phyloP scores from a whole-genome alignment of 306 rosid genomes.

The Castanospermum australe region DNA sequence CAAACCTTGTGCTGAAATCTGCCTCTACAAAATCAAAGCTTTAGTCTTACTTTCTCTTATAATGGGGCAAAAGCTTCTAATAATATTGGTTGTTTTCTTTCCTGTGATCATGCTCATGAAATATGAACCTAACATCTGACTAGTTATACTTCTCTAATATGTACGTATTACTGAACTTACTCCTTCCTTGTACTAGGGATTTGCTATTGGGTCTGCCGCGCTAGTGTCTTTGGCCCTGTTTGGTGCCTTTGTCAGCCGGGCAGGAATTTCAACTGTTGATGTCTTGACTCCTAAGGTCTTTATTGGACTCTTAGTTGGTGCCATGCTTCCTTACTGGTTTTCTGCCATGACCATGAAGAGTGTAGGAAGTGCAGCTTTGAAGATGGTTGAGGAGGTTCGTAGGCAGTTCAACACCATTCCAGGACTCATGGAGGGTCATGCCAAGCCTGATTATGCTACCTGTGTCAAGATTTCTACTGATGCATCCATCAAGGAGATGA shows the following conservation, averaged over 20 bases:
- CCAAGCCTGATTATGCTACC: constrained; percentile 80
- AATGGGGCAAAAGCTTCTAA: not conserved
- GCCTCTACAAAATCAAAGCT: not conserved
- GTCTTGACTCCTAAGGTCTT: constrained; percentile 87
- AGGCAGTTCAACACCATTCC: constrained; percentile 81
- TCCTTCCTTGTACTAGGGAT: constrained; percentile 45
- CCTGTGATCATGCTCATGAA: not conserved
- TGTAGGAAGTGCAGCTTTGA: constrained; percentile 84
- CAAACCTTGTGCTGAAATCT: not conserved
- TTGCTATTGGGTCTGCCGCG: constrained; percentile 83
- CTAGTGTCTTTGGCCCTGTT: constrained; percentile 74
- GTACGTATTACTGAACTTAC: not conserved
- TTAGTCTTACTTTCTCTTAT: not conserved
- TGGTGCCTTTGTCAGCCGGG: constrained; percentile 79
- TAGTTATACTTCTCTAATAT: not conserved
- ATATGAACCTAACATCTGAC: not conserved
- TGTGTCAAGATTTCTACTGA: constrained; percentile 83
- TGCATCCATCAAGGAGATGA: constrained; percentile 90
- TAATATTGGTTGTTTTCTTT: not conserved
- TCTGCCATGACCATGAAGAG: constrained; percentile 94
- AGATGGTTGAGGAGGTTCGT: constrained; percentile 91
- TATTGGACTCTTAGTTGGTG: constrained; percentile 73
- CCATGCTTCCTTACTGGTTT: constrained; percentile 93
- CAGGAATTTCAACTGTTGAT: constrained; percentile 68
- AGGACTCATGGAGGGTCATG: constrained; percentile 68